Percentiles rank a stretch among this genome's conserved stretches.
Conservation (phyloP, 805 yeast genomes). For the Saturnispora saitoi region DNA sequence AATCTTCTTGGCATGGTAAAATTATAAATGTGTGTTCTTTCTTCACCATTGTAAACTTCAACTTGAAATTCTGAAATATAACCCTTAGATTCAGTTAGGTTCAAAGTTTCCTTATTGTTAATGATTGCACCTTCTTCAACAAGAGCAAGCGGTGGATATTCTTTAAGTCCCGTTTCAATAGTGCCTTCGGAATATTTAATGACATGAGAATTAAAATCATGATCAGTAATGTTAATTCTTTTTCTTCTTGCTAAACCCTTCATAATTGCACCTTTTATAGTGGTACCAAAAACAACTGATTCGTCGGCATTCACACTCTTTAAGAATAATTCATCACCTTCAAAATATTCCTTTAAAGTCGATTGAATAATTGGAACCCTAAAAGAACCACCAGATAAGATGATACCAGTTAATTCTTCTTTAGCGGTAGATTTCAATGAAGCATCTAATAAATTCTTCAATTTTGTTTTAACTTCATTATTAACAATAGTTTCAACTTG, state of each 20-base stretch:
- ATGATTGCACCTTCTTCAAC: constrained; percentile 6
- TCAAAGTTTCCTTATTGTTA: constrained; percentile 1
- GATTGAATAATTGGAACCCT: constrained; percentile 83
- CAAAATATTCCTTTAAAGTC: constrained; percentile 44
- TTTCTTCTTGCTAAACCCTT: constrained; percentile 61
- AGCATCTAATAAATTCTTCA: constrained; percentile 39
- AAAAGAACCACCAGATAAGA: constrained; percentile 84
- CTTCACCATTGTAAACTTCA: constrained; percentile 26
- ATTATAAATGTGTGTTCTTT: constrained; percentile 14
- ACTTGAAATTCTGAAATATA: constrained; percentile 25
- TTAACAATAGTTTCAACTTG: constrained; percentile 66
- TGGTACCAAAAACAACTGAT: constrained; percentile 82
- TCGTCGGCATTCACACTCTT: constrained; percentile 94
- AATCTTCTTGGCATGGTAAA: constrained; percentile 20
- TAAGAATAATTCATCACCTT: constrained; percentile 41
- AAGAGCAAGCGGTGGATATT: not conserved
- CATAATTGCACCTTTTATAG: constrained; percentile 71
- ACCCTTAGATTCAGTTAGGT: constrained; percentile 6
- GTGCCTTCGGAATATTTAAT: constrained; percentile 4
- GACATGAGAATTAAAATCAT: constrained; percentile 4
- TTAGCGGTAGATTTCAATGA: constrained; percentile 34
- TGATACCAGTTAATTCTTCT: constrained; percentile 40
- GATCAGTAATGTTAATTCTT: constrained; percentile 31
- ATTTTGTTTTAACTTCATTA: not conserved
- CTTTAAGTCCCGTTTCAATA: not conserved